Percentiles rank a stretch among this genome's conserved stretches.
phyloP scores from a whole-genome alignment of 371 early-diverging fungal genomes.

The Mucor velutinosus region DNA sequence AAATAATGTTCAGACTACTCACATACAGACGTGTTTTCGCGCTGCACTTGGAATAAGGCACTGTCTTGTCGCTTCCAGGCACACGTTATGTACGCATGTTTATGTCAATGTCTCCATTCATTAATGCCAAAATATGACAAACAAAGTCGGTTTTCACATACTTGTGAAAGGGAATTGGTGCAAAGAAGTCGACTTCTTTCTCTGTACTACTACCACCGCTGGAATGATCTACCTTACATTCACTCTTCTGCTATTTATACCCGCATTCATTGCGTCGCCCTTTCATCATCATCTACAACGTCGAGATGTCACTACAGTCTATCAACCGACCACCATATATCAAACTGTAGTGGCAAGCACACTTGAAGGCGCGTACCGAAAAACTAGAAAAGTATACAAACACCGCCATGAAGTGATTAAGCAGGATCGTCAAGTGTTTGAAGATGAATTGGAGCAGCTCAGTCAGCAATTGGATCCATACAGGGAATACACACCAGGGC shows the following conservation, averaged over 20 bases:
- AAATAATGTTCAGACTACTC: neutral
- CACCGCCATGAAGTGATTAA: neutral
- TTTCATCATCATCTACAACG: neutral
- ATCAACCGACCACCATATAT: neutral
- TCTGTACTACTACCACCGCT: neutral
- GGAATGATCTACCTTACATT: neutral
- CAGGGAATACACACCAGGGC: neutral
- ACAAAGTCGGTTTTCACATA: neutral
- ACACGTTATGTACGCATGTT: neutral
- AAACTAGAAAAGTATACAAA: neutral
- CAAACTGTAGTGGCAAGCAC: neutral
- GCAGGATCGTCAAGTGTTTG: neutral
- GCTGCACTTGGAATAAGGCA: neutral
- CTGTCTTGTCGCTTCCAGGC: neutral
- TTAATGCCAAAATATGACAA: neutral
- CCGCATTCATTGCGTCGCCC: neutral
- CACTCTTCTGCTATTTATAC: neutral
- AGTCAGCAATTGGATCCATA: neutral
- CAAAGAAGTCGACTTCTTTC: neutral
- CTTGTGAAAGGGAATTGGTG: neutral
- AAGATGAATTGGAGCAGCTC: neutral
- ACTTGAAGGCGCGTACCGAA: neutral
- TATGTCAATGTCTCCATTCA: neutral
- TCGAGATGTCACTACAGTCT: neutral
- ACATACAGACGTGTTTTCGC: neutral